Evolutionary conservation across 2,329 filamentous ascomycete genomes (phyloP).

Genomic region (Sclerotinia minor): DNA sequence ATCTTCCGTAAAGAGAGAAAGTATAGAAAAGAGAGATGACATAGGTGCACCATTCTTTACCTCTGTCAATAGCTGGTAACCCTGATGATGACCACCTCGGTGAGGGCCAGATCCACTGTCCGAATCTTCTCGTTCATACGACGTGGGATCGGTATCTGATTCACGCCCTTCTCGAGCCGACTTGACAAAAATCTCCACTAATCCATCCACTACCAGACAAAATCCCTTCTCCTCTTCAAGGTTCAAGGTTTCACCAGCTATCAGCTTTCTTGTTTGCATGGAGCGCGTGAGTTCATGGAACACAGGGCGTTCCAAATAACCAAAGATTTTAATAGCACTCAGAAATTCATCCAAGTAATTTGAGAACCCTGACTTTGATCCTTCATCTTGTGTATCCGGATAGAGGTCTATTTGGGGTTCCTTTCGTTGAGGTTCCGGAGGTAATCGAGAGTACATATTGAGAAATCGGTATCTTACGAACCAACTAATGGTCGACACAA

Average conservation of each 20-base stretch:
- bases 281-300: slow-evolving; percentile 97
- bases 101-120: slow-evolving; percentile 68
- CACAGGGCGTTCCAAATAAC: slow-evolving; percentile 91
- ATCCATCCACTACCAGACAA: slow-evolving; percentile 91
- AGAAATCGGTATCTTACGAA: slow-evolving; percentile 92
- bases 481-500: slow-evolving; percentile 88
- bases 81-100: slow-evolving; percentile 66
- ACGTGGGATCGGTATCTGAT: slow-evolving; percentile 45
- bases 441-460: slow-evolving; percentile 93
- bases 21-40: slow-evolving; percentile 96
- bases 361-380: slow-evolving; percentile 85
- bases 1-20: slow-evolving; percentile 95
- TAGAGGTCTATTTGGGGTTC: slow-evolving; percentile 95
- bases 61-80: slow-evolving; percentile 92
- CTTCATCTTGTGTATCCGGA: slow-evolving; percentile 86
- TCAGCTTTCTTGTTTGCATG: slow-evolving; percentile 96
- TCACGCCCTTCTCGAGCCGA: slow-evolving; percentile 62
- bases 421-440: slow-evolving; percentile 92
- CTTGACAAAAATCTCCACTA: slow-evolving; percentile 98
- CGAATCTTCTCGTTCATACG: slow-evolving; percentile 50
- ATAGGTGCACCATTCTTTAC: slow-evolving; percentile 97
- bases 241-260: slow-evolving; percentile 91
- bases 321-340: slow-evolving; percentile 98
- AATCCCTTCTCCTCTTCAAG: slow-evolving; percentile 98
- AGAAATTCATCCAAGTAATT: slow-evolving; percentile 98